Base-by-base conservation (phyloP, 2,329 filamentous ascomycete species). In the Colletotrichum sp. region DNA sequence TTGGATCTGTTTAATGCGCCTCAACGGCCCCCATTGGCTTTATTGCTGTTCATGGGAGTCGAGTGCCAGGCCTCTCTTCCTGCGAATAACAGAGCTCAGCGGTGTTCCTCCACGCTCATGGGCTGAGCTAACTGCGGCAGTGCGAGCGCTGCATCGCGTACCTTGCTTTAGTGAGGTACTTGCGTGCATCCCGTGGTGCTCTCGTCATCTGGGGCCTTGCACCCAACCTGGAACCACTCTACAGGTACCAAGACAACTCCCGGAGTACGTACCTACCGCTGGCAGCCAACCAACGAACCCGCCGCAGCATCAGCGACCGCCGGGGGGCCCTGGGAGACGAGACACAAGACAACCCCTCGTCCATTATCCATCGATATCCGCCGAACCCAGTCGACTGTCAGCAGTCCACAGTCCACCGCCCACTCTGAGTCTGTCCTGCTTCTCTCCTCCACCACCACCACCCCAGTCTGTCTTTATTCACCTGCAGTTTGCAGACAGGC, bases 141-240 rank as follows among this genome's bases (percentile, higher is more conserved):
- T 63, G 68, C 62, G 62, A 55, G 43, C 43, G 33, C 61, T 62
- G 71, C 71, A 66, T 66, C 38, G 11, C 71, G 71, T 73, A 61
- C 71, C 71, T 73, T 73, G 62, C 71, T 47, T 73, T 73, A 73
- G 68, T 71, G 71, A 71, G 68, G 54, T 21, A 66, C 59, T 63
- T 38, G 55, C 18, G 4, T 29, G 51, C 51, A 55, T 55, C 21
- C 38, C 38, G 38, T 43, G 38, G 38, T 43, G 38, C 38, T 43
- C 38, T 43, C 38, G 38, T 43, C 38, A 43, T 43, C 38, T 43
- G 16, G 38, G 38, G 38, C 38, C 38, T 43, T 11, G 38, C 38
- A 43, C 16, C 38, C 16, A 57, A 24, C 16, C 54, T 18, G 24
- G 29, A 57, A 24, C 24, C 29, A 57, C 24, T 18, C 29, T 21